Evolutionary conservation across 2,329 filamentous ascomycete genomes (phyloP).

Genomic region (Colletotrichum brevisporum): DNA sequence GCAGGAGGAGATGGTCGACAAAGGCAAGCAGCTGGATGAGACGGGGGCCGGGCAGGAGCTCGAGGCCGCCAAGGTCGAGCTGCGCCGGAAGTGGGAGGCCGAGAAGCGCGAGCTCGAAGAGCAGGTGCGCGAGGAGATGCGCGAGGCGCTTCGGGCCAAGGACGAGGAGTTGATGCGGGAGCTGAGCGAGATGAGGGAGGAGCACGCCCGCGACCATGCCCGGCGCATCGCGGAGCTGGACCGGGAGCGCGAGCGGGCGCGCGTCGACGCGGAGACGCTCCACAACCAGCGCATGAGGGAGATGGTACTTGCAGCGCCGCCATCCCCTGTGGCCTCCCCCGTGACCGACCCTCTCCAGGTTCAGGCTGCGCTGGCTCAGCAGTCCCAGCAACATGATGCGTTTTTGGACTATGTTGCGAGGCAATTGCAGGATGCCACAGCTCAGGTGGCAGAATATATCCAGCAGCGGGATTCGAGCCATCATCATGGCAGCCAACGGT

Average conservation of each 20-base stretch:
- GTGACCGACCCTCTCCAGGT: too few relatives aligned
- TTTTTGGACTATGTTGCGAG: too few relatives aligned
- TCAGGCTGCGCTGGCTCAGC: too few relatives aligned
- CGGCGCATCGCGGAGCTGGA: background rate
- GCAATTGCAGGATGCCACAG: too few relatives aligned
- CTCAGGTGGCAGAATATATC: too few relatives aligned
- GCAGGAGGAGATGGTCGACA: background rate
- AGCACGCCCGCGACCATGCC: too few relatives aligned
- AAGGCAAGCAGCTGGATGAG: background rate
- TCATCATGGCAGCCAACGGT: too few relatives aligned
- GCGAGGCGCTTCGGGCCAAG: background rate
- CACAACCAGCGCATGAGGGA: background rate
- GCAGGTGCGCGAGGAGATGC: background rate
- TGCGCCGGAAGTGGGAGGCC: background rate
- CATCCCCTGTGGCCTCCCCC: too few relatives aligned
- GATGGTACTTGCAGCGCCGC: background rate
- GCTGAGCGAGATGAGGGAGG: too few relatives aligned
- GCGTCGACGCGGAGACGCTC: background rate
- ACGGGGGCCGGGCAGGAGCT: background rate
- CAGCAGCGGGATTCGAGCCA: too few relatives aligned
- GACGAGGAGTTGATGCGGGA: too few relatives aligned
- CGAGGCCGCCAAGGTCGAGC: background rate
- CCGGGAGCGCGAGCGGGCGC: background rate
- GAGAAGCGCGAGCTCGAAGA: background rate
- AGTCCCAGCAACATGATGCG: too few relatives aligned